A percentile compares a stretch with the other conserved stretches of the same genome.
Conservation (phyloP, 1,284 basidiomycete genomes). For the Fomitopsis schrenkii region DNA sequence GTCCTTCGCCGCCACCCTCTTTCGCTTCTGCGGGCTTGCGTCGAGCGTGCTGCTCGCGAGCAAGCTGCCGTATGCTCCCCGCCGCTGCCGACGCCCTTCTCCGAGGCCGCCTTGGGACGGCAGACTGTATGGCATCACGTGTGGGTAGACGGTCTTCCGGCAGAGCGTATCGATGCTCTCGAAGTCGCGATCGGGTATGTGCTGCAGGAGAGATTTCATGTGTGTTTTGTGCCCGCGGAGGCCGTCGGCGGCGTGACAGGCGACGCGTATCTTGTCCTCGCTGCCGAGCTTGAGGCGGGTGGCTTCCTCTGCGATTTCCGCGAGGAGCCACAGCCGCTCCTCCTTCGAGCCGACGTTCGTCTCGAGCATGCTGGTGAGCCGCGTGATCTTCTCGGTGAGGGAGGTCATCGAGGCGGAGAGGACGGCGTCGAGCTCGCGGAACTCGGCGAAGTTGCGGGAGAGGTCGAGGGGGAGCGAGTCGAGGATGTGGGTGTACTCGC, state of each 20-base stretch:
- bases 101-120: slow-evolving; percentile 48
- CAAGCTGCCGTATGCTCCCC: slow-evolving; percentile 29
- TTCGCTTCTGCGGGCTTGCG: slow-evolving; percentile 58
- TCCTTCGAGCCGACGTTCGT: slow-evolving; percentile 64
- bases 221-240: slow-evolving; percentile 72
- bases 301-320: slow-evolving; percentile 93
- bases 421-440: slow-evolving; percentile 97
- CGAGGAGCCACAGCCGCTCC: slow-evolving; percentile 82
- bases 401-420: slow-evolving; percentile 81
- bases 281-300: slow-evolving; percentile 89
- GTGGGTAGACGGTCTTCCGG: slow-evolving; percentile 69
- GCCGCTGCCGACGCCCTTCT: slow-evolving; percentile 53
- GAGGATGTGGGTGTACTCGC: slow-evolving; percentile 88
- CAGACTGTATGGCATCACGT: slow-evolving; percentile 61
- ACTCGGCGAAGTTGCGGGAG: slow-evolving; percentile 91
- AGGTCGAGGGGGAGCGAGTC: slow-evolving; percentile 93
- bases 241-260: slow-evolving; percentile 91
- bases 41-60: slow-evolving; percentile 21
- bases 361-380: slow-evolving; percentile 76
- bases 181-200: slow-evolving; percentile 54
- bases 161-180: slow-evolving; percentile 39
- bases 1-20: slow-evolving; percentile 45
- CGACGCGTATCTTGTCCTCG: slow-evolving; percentile 98
- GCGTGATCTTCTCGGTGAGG: slow-evolving; percentile 75
- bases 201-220: slow-evolving; percentile 60